Evolutionary conservation across 805 yeast species (phyloP).

Genomic region (Blastobotrys muscicola): DNA sequence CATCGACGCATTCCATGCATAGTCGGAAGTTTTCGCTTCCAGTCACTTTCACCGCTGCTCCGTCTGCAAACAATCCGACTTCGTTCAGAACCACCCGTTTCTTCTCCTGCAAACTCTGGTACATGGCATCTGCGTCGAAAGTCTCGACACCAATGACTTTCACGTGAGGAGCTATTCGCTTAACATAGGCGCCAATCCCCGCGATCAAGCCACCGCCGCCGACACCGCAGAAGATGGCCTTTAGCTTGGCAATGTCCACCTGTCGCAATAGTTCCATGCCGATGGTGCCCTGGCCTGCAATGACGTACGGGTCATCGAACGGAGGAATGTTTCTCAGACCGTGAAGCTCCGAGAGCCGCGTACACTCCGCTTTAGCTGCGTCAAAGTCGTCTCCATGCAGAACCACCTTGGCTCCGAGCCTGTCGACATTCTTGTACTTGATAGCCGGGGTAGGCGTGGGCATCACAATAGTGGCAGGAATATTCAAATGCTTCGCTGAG

Average conservation of each 20-base stretch:
- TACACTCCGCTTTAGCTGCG: conserved; percentile 87
- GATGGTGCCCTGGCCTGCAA: conserved; percentile 98
- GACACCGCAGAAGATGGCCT: conserved; percentile 83
- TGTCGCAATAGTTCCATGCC: conserved; percentile 91
- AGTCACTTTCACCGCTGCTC: conserved; percentile 85
- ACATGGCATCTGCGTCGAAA: conserved; percentile 87
- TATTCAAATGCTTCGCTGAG: conserved; percentile 73
- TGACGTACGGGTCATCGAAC: conserved; percentile 93
- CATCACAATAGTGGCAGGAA: conserved; percentile 96
- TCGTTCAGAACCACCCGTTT: conserved; percentile 46
- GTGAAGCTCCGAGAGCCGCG: conserved; percentile 53
- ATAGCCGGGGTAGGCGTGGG: conserved; percentile 95
- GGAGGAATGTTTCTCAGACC: conserved; percentile 93
- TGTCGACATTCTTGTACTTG: conserved; percentile 81
- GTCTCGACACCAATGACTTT: conserved; percentile 95
- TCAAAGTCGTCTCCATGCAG: conserved; percentile 91
- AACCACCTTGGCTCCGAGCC: conserved; percentile 92
- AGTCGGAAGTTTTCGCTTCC: conserved; percentile 91
- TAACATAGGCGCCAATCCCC: conserved; percentile 83
- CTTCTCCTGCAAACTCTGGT: conserved; percentile 52
- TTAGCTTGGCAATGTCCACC: conserved; percentile 61
- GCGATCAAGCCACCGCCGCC: conserved; percentile 98
- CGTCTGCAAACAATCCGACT: conserved; percentile 98
- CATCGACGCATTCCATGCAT: conserved; percentile 74
- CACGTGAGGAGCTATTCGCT: conserved; percentile 95